A percentile compares a stretch with the other conserved stretches of the same genome.
phyloP scores from a whole-genome alignment of 306 rosid species.

The Lithocarpus polystachyus region DNA sequence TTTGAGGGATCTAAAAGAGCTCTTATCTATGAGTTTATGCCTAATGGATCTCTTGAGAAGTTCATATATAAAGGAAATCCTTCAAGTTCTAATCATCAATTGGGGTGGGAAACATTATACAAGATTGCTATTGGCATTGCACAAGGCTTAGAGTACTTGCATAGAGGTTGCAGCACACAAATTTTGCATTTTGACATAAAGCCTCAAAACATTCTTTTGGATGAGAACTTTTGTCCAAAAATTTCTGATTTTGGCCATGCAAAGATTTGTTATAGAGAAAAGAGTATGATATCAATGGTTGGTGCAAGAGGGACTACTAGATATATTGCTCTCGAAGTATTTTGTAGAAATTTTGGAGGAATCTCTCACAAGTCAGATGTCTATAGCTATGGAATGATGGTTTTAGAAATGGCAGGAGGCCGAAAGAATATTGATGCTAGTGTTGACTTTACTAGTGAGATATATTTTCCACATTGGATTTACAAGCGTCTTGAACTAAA shows the following conservation, averaged over 20 bases:
- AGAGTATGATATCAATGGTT: constrained; percentile 35
- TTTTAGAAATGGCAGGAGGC: constrained; percentile 12
- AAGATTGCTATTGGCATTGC: neutral
- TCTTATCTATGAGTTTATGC: constrained; percentile 13
- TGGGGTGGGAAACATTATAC: neutral
- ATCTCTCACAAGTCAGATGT: constrained; percentile 47
- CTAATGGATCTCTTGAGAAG: neutral
- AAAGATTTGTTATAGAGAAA: constrained; percentile 28
- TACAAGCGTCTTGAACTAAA: no score
- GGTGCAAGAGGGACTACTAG: constrained; percentile 36
- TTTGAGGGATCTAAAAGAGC: neutral
- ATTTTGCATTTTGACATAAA: constrained; percentile 13
- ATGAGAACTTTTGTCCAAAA: constrained; percentile 24
- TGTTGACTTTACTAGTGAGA: no score
- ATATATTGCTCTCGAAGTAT: constrained; percentile 34
- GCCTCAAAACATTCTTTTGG: constrained; percentile 38
- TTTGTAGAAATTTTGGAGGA: constrained; percentile 21
- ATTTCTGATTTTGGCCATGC: constrained; percentile 49
- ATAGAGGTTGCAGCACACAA: neutral
- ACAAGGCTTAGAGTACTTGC: neutral
- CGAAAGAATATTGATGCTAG: neutral
- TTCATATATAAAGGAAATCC: neutral
- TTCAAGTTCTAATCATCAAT: neutral
- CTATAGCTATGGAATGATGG: constrained; percentile 41
- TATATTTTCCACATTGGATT: no score